phyloP scores from a whole-genome alignment of 2,329 filamentous ascomycete species.

The Stemphylium lycopersici region DNA sequence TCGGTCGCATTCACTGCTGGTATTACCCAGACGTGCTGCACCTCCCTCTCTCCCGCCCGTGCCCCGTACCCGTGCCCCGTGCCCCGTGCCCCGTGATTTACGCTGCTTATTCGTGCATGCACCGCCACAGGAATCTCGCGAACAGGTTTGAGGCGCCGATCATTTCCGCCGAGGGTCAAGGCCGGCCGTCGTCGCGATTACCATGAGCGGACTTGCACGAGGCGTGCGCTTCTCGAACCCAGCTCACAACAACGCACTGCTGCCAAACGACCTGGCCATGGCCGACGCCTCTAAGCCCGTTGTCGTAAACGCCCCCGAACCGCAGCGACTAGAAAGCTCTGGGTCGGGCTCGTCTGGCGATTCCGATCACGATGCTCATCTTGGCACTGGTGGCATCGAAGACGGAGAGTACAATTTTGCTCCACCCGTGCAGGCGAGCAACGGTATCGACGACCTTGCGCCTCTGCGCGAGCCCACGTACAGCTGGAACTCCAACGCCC shows the following conservation, averaged over 20 bases:
- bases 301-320: slow-evolving; percentile 38
- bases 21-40: neutral
- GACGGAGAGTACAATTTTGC: slow-evolving; percentile 49
- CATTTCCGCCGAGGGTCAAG: slow-evolving; percentile 11
- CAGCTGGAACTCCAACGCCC: slow-evolving; percentile 31
- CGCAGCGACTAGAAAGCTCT: slow-evolving; percentile 40
- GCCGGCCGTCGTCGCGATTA: slow-evolving; percentile 6
- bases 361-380: slow-evolving; percentile 51
- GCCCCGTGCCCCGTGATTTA: neutral
- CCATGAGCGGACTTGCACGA: slow-evolving; percentile 33
- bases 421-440: slow-evolving; percentile 40
- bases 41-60: neutral
- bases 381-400: slow-evolving; percentile 52
- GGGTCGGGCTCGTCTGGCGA: slow-evolving; percentile 56
- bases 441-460: slow-evolving; percentile 43
- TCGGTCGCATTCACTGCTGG: no score
- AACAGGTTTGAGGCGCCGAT: slow-evolving; percentile 16
- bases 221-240: slow-evolving; percentile 38
- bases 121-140: slow-evolving; percentile 16
- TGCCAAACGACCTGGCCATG: slow-evolving; percentile 22
- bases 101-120: neutral
- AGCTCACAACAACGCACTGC: slow-evolving; percentile 24
- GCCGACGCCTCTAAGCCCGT: slow-evolving; percentile 39
- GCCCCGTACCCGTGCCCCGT: neutral
- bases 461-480: slow-evolving; percentile 34